Evolutionary conservation across 2,329 filamentous ascomycete species (phyloP), one percentile per base, ranked within the genome.

Genomic region (Fusarium sp.): DNA sequence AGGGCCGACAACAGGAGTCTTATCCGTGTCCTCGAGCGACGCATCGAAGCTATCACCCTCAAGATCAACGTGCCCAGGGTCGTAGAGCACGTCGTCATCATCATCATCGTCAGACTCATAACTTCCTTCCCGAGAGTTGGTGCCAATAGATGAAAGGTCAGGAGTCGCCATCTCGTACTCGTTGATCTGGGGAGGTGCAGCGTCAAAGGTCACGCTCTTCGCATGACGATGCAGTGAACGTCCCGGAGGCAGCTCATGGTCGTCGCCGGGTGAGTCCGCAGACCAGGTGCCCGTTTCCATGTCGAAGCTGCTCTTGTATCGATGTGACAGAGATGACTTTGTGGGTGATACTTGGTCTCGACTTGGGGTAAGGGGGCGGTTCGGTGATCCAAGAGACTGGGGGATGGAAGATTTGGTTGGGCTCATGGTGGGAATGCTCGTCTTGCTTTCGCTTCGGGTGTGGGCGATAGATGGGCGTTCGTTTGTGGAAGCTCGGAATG

Each of bases 101-200:
- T 95, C 90, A 20, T 93, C 92, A 30, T 93, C 91, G 14, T 94
- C 92, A 35, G 94, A 96, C 72, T 98, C 95, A 81, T 94, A 98
- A 85, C 96, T 98, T 48, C 95, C 95, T 80, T 98, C 95, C 10
- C 96, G 93, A 14, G 96, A 98, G 76, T 93, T 95, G 58, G 94
- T 96, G 30, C 94, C 94, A 27, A 97, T 88, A 0, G 95, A 97
- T 2, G 96, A 98, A n/a, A 97, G 90, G 80, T 98, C 97, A 13
- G 97, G 97, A 3, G 97, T 99, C 37, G 95, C 94, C 93, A 98
- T 95, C 84, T 98, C 97, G 82, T 98, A 99, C 84, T 99, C 97
- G 81, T 98, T 98, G 79, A 99, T 90, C 81, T 97, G 94, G 27
- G 97, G 97, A 25, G 96, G 96, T 2, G 94, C 95, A 41, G 93